Evolutionary conservation across 305 asterid genomes (phyloP).

Genomic region (Rubia peregrina): DNA sequence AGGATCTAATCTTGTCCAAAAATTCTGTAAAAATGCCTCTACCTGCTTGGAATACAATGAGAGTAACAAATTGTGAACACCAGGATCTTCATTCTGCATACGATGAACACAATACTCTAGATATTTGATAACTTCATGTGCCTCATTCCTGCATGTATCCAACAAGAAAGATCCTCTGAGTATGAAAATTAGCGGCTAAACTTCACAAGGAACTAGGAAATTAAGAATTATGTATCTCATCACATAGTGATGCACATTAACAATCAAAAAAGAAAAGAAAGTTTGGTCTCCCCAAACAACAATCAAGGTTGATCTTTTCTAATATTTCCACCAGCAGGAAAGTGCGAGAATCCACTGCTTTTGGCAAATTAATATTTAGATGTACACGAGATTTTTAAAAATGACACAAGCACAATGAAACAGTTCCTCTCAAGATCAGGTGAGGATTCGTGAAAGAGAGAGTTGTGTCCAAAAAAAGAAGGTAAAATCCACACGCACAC

Average conservation of each 20-base stretch:
- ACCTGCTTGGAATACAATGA: slow-evolving; percentile 92
- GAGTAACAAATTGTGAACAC: slow-evolving; percentile 87
- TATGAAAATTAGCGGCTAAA: background rate
- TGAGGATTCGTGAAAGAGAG: background rate
- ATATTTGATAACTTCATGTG: slow-evolving; percentile 93
- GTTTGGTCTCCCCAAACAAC: background rate
- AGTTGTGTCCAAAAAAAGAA: background rate
- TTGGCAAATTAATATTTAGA: background rate
- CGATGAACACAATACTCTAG: slow-evolving; percentile 88
- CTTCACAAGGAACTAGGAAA: background rate
- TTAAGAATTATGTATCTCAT: background rate
- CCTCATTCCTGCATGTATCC: slow-evolving; percentile 75
- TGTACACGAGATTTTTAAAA: background rate
- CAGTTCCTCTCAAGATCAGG: background rate
- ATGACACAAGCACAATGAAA: background rate
- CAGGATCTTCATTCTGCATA: slow-evolving; percentile 94
- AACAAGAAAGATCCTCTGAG: background rate
- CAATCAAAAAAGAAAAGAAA: background rate
- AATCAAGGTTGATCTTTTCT: background rate
- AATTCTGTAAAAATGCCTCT: slow-evolving; percentile 14
- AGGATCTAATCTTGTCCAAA: background rate
- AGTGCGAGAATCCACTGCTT: background rate
- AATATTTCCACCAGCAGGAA: background rate
- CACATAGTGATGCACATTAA: background rate
- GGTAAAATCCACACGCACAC: too few species aligned